phyloP scores from a whole-genome alignment of 208 protist species.

The Leptomonas pyrrhocoris region DNA sequence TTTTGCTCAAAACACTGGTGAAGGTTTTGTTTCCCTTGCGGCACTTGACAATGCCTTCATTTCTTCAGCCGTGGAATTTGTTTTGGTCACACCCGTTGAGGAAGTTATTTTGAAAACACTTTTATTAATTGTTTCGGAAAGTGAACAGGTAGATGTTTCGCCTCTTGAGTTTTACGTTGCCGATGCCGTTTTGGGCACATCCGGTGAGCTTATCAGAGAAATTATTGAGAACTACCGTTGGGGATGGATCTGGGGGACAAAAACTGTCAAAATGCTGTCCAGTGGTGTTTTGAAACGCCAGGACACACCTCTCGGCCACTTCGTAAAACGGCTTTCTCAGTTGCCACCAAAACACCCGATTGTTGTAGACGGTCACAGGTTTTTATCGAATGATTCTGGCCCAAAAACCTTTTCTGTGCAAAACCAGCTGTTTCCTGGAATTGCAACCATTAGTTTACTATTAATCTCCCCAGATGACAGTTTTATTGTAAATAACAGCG shows the following conservation, averaged over 20 bases:
- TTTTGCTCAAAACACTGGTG: not conserved
- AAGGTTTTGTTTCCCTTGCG: not conserved
- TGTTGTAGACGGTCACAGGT: not conserved
- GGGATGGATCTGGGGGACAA: slow-evolving; percentile 2
- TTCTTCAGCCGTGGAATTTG: slow-evolving; percentile 4
- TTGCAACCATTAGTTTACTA: not conserved
- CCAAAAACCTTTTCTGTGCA: not conserved
- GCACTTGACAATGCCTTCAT: slow-evolving; percentile 4
- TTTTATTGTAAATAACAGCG: not conserved
- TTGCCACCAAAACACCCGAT: too few relatives aligned
- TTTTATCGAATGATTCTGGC: too few relatives aligned
- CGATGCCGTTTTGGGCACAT: not conserved
- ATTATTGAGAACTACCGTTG: slow-evolving; percentile 5
- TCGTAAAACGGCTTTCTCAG: not conserved
- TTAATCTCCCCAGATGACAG: not conserved
- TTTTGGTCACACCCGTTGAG: not conserved
- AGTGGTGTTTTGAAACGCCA: not conserved
- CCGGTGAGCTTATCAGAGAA: not conserved
- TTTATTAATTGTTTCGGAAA: slow-evolving; percentile 7
- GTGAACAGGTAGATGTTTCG: not conserved
- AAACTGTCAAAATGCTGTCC: not conserved
- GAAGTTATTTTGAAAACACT: not conserved
- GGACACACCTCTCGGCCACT: not conserved
- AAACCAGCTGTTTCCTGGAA: not conserved
- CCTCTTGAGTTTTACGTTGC: slow-evolving; percentile 7